phyloP scores from a whole-genome alignment of 1,284 basidiomycete genomes.

The Mrakiaceae sp. region DNA sequence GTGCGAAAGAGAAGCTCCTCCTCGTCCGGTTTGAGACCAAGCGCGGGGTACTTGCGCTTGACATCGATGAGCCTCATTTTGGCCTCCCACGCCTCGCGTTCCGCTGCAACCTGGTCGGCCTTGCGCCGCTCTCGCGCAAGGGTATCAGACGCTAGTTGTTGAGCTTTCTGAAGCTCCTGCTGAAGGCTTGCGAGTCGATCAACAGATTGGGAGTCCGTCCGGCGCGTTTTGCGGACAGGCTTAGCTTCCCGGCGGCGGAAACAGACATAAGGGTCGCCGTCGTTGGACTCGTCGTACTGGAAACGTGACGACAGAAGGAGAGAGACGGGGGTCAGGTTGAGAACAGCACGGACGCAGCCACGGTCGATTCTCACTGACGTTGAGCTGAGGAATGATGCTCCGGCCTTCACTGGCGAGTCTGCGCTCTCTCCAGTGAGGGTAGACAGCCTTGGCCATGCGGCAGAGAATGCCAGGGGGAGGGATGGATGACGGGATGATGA shows the following conservation, averaged over 20 bases:
- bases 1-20: constrained; percentile 63
- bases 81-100: constrained; percentile 63
- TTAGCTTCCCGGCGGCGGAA: constrained; percentile 95
- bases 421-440: constrained; percentile 71
- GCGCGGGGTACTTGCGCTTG: constrained; percentile 59
- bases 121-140: constrained; percentile 65
- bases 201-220: constrained; percentile 74
- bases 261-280: constrained; percentile 94
- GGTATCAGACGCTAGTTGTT: constrained; percentile 60
- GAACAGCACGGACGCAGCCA: constrained; percentile 29
- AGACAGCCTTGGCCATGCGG: constrained; percentile 55
- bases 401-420: constrained; percentile 62
- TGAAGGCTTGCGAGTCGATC: constrained; percentile 77
- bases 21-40: constrained; percentile 66
- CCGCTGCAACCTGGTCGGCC: constrained; percentile 48
- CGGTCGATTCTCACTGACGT: constrained; percentile 39
- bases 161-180: constrained; percentile 56
- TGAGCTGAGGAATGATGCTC: constrained; percentile 64
- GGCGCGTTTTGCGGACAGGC: constrained; percentile 84
- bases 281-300: constrained; percentile 83
- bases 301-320: constrained; percentile 13
- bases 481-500: constrained; percentile 50
- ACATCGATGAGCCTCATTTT: constrained; percentile 64
- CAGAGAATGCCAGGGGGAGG: constrained; percentile 47
- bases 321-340: constrained; percentile 12